phyloP scores from a whole-genome alignment of 2,329 filamentous ascomycete species.

The Aureobasidium melanogenum region DNA sequence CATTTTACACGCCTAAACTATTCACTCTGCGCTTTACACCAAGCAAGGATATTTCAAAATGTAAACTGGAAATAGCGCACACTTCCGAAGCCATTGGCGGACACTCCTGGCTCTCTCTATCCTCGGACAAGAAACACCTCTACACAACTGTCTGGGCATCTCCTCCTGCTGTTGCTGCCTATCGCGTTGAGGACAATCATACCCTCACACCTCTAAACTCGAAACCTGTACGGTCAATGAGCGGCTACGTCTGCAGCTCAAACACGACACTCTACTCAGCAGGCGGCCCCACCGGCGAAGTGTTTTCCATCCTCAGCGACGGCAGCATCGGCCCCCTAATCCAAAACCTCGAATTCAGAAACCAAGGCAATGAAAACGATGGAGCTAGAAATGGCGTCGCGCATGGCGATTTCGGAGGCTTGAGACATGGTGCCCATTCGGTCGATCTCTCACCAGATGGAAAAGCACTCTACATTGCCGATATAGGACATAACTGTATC shows the following conservation, averaged over 20 bases:
- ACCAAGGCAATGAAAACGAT: conserved; percentile 16
- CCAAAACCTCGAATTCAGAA: conserved; percentile 26
- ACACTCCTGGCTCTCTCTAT: conserved; percentile 28
- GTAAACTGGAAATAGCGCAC: conserved; percentile 14
- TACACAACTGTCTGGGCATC: conserved; percentile 30
- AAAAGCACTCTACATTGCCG: conserved; percentile 23
- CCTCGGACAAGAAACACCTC: conserved; percentile 20
- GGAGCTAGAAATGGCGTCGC: conserved; percentile 22
- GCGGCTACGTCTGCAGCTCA: conserved; percentile 23
- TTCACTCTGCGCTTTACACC: conserved; percentile 25
- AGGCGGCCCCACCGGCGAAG: conserved; percentile 27
- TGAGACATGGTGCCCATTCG: conserved; percentile 26
- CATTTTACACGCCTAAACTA: conserved; percentile 24
- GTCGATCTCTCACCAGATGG: conserved; percentile 25
- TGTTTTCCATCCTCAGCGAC: conserved; percentile 22
- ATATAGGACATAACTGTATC: conserved; percentile 29
- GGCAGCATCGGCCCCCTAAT: conserved; percentile 24
- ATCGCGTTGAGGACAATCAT: conserved; percentile 19
- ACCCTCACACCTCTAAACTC: conserved; percentile 25
- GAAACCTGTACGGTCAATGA: conserved; percentile 22
- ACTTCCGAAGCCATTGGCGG: conserved; percentile 24
- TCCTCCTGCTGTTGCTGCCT: conserved; percentile 25
- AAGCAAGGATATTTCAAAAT: conserved; percentile 6
- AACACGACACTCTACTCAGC: conserved; percentile 24
- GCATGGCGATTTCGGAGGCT: conserved; percentile 27